Conservation (phyloP, 805 yeast genomes). For the Metschnikowia sp. region DNA sequence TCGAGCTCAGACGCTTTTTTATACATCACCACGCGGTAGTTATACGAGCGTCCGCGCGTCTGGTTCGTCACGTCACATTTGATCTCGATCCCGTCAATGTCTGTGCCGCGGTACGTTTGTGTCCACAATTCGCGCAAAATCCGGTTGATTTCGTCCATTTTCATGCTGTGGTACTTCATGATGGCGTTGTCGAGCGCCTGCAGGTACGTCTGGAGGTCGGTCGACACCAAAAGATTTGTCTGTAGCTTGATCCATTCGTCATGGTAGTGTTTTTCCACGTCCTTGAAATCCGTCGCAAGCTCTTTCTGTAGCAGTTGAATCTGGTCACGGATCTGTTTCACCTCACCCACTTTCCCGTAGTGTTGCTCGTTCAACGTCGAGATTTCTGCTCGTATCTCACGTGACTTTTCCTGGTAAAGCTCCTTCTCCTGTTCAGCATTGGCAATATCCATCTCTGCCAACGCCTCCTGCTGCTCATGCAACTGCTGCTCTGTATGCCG, state of each 20-base stretch:
- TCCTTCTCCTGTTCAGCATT: constrained; percentile 61
- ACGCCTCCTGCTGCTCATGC: constrained; percentile 31
- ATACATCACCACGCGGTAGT: constrained; percentile 92
- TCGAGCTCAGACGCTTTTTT: constrained; percentile 90
- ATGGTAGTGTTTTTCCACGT: constrained; percentile 61
- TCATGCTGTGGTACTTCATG: constrained; percentile 84
- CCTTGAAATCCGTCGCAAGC: constrained; percentile 64
- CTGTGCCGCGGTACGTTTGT: constrained; percentile 90
- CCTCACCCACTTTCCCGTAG: constrained; percentile 81
- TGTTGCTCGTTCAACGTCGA: constrained; percentile 57
- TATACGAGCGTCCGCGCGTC: constrained; percentile 63
- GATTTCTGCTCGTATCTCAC: constrained; percentile 46
- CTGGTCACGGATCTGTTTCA: constrained; percentile 77
- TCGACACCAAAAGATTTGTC: constrained; percentile 69
- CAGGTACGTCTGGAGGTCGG: constrained; percentile 76
- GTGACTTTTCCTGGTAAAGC: constrained; percentile 57
- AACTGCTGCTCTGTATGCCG: constrained; percentile 43
- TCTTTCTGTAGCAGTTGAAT: constrained; percentile 53
- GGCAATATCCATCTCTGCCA: constrained; percentile 46
- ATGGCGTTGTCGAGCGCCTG: constrained; percentile 90
- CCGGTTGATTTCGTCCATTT: constrained; percentile 89
- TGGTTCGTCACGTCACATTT: constrained; percentile 67
- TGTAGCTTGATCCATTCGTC: constrained; percentile 74
- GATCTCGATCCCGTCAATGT: constrained; percentile 85
- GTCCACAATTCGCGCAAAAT: constrained; percentile 92